Conservation (phyloP, 2,329 filamentous ascomycete species). For the Talaromyces atroroseus region DNA sequence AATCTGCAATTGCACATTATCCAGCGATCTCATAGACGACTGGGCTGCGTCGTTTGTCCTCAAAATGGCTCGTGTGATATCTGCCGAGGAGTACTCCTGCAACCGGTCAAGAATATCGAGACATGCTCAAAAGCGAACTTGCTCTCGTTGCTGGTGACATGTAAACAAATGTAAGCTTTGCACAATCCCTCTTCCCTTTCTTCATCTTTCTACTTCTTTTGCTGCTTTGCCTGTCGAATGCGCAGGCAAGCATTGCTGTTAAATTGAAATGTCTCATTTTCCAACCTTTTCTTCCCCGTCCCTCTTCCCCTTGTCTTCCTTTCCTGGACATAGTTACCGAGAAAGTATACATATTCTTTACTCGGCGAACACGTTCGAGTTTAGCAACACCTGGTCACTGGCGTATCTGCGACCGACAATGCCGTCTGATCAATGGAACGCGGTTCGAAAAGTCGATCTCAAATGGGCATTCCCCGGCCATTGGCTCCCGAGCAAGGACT, state of each 20-base stretch:
- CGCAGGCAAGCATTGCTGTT: background rate
- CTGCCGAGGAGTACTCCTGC: slow-evolving; percentile 26
- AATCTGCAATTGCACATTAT: slow-evolving; percentile 31
- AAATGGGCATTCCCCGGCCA: slow-evolving; percentile 37
- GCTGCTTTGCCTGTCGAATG: background rate
- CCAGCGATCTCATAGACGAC: slow-evolving; percentile 25
- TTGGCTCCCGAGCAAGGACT: slow-evolving; percentile 37
- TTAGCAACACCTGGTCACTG: slow-evolving; percentile 37
- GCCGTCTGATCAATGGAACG: slow-evolving; percentile 23
- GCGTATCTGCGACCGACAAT: slow-evolving; percentile 33
- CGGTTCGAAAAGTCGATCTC: slow-evolving; percentile 30
- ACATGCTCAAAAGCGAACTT: slow-evolving; percentile 15
- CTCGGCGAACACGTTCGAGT: slow-evolving; percentile 31
- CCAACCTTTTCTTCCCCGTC: background rate
- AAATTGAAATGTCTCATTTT: background rate
- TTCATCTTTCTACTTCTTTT: background rate
- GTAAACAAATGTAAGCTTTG: slow-evolving; percentile 30
- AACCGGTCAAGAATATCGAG: slow-evolving; percentile 22
- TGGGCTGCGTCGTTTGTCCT: slow-evolving; percentile 30
- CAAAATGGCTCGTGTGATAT: slow-evolving; percentile 27
- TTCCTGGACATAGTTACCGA: slow-evolving; percentile 24
- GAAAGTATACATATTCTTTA: slow-evolving; percentile 34
- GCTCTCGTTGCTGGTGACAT: slow-evolving; percentile 27
- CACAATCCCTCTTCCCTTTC: background rate
- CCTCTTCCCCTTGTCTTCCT: background rate